Evolutionary conservation across 2,329 filamentous ascomycete genomes (phyloP), one percentile per base, ranked within the genome.

Genomic region (Pochonia chlamydosporia): DNA sequence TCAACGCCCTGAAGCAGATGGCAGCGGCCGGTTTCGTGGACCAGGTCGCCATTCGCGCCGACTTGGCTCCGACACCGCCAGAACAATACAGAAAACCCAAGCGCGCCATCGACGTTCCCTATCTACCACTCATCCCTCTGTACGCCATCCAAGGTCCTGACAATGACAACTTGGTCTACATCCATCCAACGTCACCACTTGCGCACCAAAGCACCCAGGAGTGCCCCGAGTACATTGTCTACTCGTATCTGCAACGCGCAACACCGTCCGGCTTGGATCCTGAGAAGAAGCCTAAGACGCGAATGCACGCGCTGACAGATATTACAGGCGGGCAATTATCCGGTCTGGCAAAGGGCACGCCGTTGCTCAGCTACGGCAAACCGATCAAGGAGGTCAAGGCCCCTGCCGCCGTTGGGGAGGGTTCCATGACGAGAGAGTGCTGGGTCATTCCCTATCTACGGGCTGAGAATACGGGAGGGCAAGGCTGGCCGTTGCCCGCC

Each of bases 1-100:
- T 95, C 24, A 83, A 84, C 40, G 82, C 89, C 1, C 73, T 99
- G 24, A 95, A 95, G 64, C 89, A 96, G 62, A 95, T 97, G 69
- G 83, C 89, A 20, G 89, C 92, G 0, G 86, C 89, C 0, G 93
- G 92, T 1, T 97, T 96, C 69, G 82, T 97, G 59, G 93, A 99
- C 66, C 87, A 96, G 56, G 79, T 99, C 35, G 93, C 93, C 40
- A 90, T 97, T 56, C 87, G 93, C 50, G 89, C 88, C 4, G 92
- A 99, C 64, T 73, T 89, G n/a, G 77, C 89, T 0, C 88, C 89
- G 1, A 77, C 76, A 11, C 87, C 88, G 1, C 83, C 84, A 1
- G 82, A 85, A 51, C 68, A 77, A 45, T 68, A 74, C 40, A 76
- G 85, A 16, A 89, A 87, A 52, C 88, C 91, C 0, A 82, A 81